Evolutionary conservation across 768 basidiomycete genomes (phyloP), one percentile per base, ranked within the genome.

Genomic region (Termitomyces sp.): DNA sequence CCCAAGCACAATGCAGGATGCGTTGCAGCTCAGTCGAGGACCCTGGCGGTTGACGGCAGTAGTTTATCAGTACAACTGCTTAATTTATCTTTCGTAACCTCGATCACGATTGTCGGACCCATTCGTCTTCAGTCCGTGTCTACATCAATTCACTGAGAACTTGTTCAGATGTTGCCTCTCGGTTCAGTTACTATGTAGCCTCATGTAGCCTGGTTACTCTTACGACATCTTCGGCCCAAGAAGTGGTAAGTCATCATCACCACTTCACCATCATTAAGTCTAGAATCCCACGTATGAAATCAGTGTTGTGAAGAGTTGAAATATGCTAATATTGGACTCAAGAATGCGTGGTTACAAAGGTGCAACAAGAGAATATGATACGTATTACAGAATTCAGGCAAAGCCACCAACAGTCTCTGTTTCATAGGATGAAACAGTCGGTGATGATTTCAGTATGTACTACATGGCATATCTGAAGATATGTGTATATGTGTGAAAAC

Each of bases 381-480:
- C 61, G 66, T 64, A 66, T 62, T 46, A 65, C 64, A 62, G 51
- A 56, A 63, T 58, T 64, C 62, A 54, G 53, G 50, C 57, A 62
- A 57, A 60, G 58, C 58, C 61, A 58, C 59, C 49, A 48, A 55
- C 57, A 9, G 26, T 32, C 56, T 56, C 50, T 53, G 52, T 43
- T 36, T 46, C 57, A 60, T 46, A 47, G 18, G 52, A 41, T 40
- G 46, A 44, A 55, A 54, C 59, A 18, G 59, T 58, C 57, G 56
- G 43, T 55, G 26, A 56, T 47, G 36, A 58, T 60, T 57, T 66
- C 58, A 48, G 33, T 43, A 43, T 36, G 30, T 68, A 65, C 73
- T 83, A 85, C 83, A 85, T 84, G 63, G 84, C 78, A 71, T 79
- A 77, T 68, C 77, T 78, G 53, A 49, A 51, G 54, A 66, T 63